Evolutionary conservation across 2,329 filamentous ascomycete species (phyloP).

Genomic region (Purpureocillium lavendulum): DNA sequence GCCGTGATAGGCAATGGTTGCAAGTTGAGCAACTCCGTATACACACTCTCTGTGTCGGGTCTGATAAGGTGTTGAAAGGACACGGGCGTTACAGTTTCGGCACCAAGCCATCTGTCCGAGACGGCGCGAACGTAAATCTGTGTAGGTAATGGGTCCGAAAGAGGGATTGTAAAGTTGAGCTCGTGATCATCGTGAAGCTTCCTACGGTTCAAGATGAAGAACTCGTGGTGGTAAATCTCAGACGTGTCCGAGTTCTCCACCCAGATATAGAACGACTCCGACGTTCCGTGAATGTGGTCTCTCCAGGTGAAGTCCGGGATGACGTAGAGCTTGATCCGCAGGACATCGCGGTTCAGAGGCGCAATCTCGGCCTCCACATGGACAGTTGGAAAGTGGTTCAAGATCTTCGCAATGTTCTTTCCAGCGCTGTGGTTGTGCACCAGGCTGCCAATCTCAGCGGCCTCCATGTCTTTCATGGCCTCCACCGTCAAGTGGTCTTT

Average conservation of each 20-base stretch:
- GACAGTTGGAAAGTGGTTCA: conserved; percentile 88
- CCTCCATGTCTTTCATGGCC: conserved; percentile 83
- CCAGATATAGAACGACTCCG: conserved; percentile 98
- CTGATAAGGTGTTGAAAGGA: conserved; percentile 97
- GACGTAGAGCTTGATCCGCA: conserved; percentile 81
- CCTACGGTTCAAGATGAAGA: conserved; percentile 82
- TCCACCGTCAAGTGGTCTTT: conserved; percentile 73
- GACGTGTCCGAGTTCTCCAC: conserved; percentile 97
- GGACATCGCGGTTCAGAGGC: conserved; percentile 85
- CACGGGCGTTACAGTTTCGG: conserved; percentile 89
- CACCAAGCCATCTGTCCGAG: conserved; percentile 92
- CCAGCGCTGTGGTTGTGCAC: conserved; percentile 90
- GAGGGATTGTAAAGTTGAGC: conserved; percentile 92
- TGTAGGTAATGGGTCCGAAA: conserved; percentile 85
- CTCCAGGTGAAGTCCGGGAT: conserved; percentile 93
- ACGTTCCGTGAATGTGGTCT: conserved; percentile 84
- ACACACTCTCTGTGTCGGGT: conserved; percentile 94
- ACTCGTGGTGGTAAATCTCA: conserved; percentile 97
- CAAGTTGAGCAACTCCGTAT: conserved; percentile 86
- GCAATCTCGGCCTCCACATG: conserved; percentile 91
- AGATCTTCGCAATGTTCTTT: conserved; percentile 66
- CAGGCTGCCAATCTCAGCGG: conserved; percentile 78
- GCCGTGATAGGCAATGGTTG: conserved; percentile 84
- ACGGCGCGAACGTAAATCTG: conserved; percentile 95
- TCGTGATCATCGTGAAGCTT: conserved; percentile 96